Percentiles rank a stretch among this genome's conserved stretches.
Conservation (phyloP, 768 basidiomycete genomes). For the Chlorophyllum brunneum region DNA sequence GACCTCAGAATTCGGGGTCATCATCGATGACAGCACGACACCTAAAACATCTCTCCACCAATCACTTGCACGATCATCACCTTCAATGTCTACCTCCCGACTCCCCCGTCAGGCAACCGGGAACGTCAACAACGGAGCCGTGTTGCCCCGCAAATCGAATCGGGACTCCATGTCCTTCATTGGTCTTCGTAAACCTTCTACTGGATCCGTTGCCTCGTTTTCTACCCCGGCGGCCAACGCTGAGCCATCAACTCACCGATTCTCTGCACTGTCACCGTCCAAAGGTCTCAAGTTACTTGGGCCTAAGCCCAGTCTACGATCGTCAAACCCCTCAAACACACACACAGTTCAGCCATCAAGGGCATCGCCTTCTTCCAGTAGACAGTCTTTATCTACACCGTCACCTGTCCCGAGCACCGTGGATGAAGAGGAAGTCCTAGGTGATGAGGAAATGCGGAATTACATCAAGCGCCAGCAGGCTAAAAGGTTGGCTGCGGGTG, state of each 20-base stretch:
- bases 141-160: slow-evolving; percentile 56
- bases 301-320: slow-evolving; percentile 65
- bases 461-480: slow-evolving; percentile 90
- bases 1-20: slow-evolving; percentile 77
- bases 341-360: slow-evolving; percentile 52
- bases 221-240: slow-evolving; percentile 42
- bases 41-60: slow-evolving; percentile 44
- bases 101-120: slow-evolving; percentile 60
- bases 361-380: slow-evolving; percentile 63
- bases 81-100: slow-evolving; percentile 54
- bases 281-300: slow-evolving; percentile 78
- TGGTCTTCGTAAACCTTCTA: slow-evolving; percentile 78
- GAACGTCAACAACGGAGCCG: slow-evolving; percentile 39
- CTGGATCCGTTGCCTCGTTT: slow-evolving; percentile 72
- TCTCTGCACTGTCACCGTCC: slow-evolving; percentile 83
- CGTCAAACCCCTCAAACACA: slow-evolving; percentile 45
- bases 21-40: slow-evolving; percentile 48
- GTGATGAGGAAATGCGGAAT: slow-evolving; percentile 96
- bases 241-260: slow-evolving; percentile 48
- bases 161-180: slow-evolving; percentile 80
- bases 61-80: slow-evolving; percentile 61
- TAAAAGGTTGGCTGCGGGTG: slow-evolving; percentile 79
- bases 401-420: slow-evolving; percentile 76
- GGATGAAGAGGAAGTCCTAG: slow-evolving; percentile 83
- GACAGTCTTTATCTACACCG: slow-evolving; percentile 77